phyloP scores from a whole-genome alignment of 148 eudicot genomes.

The Suaeda aralocaspica region DNA sequence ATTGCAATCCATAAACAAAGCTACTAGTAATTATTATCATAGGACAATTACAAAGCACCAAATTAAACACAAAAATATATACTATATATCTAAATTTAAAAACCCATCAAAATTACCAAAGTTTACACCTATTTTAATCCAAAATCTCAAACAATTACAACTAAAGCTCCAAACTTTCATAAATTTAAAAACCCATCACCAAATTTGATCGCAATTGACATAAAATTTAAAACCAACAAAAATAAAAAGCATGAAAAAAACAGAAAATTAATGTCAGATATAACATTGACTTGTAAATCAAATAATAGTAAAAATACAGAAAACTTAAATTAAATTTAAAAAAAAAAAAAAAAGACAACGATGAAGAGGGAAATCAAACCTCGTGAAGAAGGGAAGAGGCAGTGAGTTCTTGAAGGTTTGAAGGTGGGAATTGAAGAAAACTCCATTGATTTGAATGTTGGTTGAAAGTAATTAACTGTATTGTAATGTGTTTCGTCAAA shows the following conservation, averaged over 20 bases:
- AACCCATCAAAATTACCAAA: slow-evolving; percentile 7
- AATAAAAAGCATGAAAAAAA: not conserved
- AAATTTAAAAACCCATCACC: not conserved
- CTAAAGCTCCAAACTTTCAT: not conserved
- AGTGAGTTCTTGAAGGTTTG: slow-evolving; percentile 24
- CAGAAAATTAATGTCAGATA: too few relatives aligned
- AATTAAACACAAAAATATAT: too few relatives aligned
- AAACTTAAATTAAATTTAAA: not conserved
- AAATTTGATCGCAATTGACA: not conserved
- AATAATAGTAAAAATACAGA: not conserved
- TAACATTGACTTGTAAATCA: too few relatives aligned
- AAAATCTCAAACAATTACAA: not conserved
- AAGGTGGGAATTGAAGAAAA: slow-evolving; percentile 36
- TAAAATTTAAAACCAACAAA: not conserved
- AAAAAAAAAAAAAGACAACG: not conserved
- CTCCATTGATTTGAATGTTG: slow-evolving; percentile 36
- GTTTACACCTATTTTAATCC: not conserved
- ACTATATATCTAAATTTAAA: too few relatives aligned
- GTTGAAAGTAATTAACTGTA: not conserved
- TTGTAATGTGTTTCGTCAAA: too few relatives aligned
- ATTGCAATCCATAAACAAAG: too few relatives aligned
- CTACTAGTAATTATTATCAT: too few relatives aligned
- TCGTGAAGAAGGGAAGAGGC: slow-evolving; percentile 32
- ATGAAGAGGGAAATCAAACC: slow-evolving; percentile 9
- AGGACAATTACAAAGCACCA: too few relatives aligned